Evolutionary conservation across 164 flowering plant genomes (phyloP).

Genomic region (Magnolia changhungtana): DNA sequence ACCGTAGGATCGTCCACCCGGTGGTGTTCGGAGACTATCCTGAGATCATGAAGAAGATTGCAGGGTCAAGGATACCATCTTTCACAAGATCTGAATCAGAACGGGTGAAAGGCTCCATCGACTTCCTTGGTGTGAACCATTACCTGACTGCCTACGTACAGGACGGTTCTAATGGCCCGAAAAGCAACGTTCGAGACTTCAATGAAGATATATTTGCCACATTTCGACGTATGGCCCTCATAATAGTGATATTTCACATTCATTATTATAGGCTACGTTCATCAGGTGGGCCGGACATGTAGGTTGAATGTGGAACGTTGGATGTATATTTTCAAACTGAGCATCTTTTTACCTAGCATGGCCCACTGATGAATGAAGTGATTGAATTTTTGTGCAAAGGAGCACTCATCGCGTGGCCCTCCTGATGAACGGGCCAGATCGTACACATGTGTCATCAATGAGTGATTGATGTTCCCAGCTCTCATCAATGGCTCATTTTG

Average conservation of each 20-base stretch:
- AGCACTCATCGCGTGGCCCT: too few relatives aligned
- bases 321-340: neutral
- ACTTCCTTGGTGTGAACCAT: constrained; percentile 34
- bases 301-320: constrained; percentile 24
- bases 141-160: constrained; percentile 17
- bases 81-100: constrained; percentile 35
- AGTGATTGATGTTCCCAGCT: neutral
- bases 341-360: too few relatives aligned
- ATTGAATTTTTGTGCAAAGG: too few relatives aligned
- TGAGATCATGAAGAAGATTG: constrained; percentile 41
- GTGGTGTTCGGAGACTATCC: constrained; percentile 68
- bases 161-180: constrained; percentile 10
- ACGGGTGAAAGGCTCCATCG: constrained; percentile 28
- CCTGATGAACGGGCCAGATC: too few relatives aligned
- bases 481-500: neutral
- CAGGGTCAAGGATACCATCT: constrained; percentile 47
- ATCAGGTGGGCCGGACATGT: neutral
- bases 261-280: constrained; percentile 15
- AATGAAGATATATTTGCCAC: constrained; percentile 15
- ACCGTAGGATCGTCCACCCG: constrained; percentile 26
- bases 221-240: constrained; percentile 1
- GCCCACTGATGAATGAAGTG: too few relatives aligned
- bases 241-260: neutral
- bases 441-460: neutral
- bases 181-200: constrained; percentile 11